Percentiles rank a stretch among this genome's conserved stretches.
Conservation (phyloP, 2,329 filamentous ascomycete species). For the Penicillium brasilianum region DNA sequence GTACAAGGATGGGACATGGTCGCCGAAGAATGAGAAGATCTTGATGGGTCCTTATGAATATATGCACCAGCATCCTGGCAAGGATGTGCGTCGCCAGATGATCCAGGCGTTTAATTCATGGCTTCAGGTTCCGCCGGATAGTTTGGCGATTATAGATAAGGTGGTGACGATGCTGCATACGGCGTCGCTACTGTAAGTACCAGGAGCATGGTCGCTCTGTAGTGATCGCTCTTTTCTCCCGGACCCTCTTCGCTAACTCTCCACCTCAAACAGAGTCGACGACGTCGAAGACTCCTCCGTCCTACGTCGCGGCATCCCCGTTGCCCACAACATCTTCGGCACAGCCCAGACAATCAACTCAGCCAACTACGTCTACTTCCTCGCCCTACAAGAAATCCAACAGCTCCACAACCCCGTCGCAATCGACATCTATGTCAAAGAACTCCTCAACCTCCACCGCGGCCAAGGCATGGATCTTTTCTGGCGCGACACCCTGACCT, state of each 20-base stretch:
- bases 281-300: conserved; percentile 57
- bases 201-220: neutral
- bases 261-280: conserved; percentile 45
- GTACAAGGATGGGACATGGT: conserved; percentile 45
- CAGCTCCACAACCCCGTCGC: conserved; percentile 47
- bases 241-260: conserved; percentile 1
- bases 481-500: conserved; percentile 53
- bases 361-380: conserved; percentile 56
- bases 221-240: neutral
- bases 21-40: conserved; percentile 48
- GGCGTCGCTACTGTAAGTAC: conserved; percentile 49
- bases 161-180: conserved; percentile 54
- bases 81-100: conserved; percentile 51
- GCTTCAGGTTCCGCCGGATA: conserved; percentile 49
- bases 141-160: conserved; percentile 49
- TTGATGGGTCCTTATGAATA: conserved; percentile 53
- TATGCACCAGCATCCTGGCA: conserved; percentile 50
- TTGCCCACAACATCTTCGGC: conserved; percentile 57
- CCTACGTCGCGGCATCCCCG: conserved; percentile 55
- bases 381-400: conserved; percentile 50
- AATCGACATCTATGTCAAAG: conserved; percentile 52
- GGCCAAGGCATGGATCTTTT: conserved; percentile 57
- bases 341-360: conserved; percentile 58
- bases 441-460: conserved; percentile 53
- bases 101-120: conserved; percentile 53